Evolutionary conservation across 2,329 filamentous ascomycete species (phyloP), one percentile per base, ranked within the genome.

Genomic region (Pyricularia pennisetigena): DNA sequence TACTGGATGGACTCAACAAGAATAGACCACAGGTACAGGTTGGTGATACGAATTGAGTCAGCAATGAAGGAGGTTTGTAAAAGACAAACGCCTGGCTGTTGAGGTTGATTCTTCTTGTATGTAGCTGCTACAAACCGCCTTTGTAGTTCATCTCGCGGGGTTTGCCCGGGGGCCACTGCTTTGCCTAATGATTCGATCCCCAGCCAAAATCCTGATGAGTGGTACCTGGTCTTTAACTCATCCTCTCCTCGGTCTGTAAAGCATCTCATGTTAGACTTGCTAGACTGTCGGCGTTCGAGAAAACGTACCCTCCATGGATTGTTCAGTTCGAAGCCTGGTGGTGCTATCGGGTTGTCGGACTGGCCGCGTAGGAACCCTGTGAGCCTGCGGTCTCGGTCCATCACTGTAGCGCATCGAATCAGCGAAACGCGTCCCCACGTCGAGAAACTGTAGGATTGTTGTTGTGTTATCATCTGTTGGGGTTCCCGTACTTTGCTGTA

Each of bases 1-100:
- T 99, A 63, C 85, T 99, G 2, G 94, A 98, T 73, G 92, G 91
- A 0, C 78, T 99, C 65, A 99, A 99, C 76, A 97, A 95, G 79
- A 89, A 89, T 72, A 81, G 86, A 69, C 80, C 85, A 69, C 82
- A 86, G 72, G 86, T 89, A 70, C 76, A 80, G 73, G 82, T 87
- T 26, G 66, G 63, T 20, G 65, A 49, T 24, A 62, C 14, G 24
- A 28, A 26, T 62, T 26, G 59, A 28, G 59, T 62, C 14, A 26
- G 59, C 24, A 6, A 62, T 8, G 5, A 61, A 61, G 28, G 28
- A 62, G 26, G 24, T 26, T 62, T 28, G 2, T 62, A 62, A 23
- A 26, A 62, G 59, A 3, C 32, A 41, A 65, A 20, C 2, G 32
- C 29, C 59, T 28, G 24, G 12, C 29, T 28, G 28, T 24, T 62